A percentile compares a stretch with the other conserved stretches of the same genome.
Evolutionary conservation across 83 land plant species (phyloP).

Genomic region (Picea mariana): DNA sequence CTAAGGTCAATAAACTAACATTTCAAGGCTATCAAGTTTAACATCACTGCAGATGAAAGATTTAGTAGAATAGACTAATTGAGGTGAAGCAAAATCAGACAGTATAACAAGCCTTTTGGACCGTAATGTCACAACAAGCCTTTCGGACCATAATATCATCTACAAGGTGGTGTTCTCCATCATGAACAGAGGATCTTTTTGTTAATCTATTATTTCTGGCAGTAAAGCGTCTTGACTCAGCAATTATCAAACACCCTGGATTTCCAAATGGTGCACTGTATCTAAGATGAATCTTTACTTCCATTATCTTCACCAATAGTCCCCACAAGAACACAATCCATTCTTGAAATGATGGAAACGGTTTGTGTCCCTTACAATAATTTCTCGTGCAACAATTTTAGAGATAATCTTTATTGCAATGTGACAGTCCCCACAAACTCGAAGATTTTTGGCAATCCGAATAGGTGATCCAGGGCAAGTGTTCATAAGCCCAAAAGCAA

Average conservation of each 20-base stretch:
- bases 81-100: background rate
- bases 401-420: slow-evolving; percentile 13
- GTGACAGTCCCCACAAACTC: slow-evolving; percentile 22
- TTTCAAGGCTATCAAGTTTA: background rate
- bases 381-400: background rate
- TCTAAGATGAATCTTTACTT: no score
- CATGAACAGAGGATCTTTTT: background rate
- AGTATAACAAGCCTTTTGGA: background rate
- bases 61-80: background rate
- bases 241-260: no score
- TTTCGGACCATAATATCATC: background rate
- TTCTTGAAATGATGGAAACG: slow-evolving; percentile 14
- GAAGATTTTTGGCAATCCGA: slow-evolving; percentile 17
- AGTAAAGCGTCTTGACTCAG: background rate
- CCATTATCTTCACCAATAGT: slow-evolving; percentile 11
- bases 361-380: slow-evolving; percentile 18
- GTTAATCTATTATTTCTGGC: background rate
- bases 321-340: slow-evolving; percentile 15
- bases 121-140: no score
- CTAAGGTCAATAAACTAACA: background rate
- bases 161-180: background rate
- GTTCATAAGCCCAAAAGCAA: slow-evolving; percentile 20
- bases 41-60: background rate
- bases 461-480: slow-evolving; percentile 12
- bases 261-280: no score